Base-by-base conservation (phyloP, 257 asterid genomes). In the Rehmannia glutinosa region DNA sequence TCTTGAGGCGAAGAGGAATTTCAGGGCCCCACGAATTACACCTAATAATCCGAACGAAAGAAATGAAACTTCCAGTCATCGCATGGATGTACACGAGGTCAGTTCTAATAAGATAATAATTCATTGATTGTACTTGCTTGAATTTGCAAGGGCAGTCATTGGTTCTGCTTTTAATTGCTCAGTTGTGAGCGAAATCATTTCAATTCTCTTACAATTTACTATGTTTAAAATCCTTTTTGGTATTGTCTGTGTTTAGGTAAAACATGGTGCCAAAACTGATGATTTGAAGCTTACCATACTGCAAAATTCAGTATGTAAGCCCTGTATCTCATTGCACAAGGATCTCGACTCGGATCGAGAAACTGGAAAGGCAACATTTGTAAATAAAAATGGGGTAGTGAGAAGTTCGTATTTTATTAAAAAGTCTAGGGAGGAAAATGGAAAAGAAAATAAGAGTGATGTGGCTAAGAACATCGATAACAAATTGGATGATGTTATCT, bases 1-100 rank as follows among this genome's bases (percentile, higher is more conserved):
- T 73, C 75, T 82, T 35, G 99, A 90, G 92, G 99, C 99, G 51
- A 93, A 85, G 73, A 78, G 89, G 75, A 71, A 82, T 52, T 93
- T 88, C 79, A 82, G 75, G 77, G 86, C 86, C 52, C 99, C 97
- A 45, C 80, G 96, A 60, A 53, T 64, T 62, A 70, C 78, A 64
- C 81, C 88, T 59, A 64, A 73, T 36, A 50, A 64, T 76, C 83
- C 70, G 67, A 76, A 70, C 68, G 76, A 78, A 57, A 52, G 70
- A 66, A 62, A 65, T 39, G 82, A 63, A 71, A 60, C 51, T 70
- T 80, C 82, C 61, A 64, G 76, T 68, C 62, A 62, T 47, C 6
- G 9, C 61, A 42, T 30, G 8, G 64, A 64, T 61, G 15, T 39
- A 65, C 68, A 47, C 39, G 75, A 79, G 79, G 89, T 79, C 45